Conservation (phyloP, 1,139 yeast species). For the Arxiozyma telluris region DNA sequence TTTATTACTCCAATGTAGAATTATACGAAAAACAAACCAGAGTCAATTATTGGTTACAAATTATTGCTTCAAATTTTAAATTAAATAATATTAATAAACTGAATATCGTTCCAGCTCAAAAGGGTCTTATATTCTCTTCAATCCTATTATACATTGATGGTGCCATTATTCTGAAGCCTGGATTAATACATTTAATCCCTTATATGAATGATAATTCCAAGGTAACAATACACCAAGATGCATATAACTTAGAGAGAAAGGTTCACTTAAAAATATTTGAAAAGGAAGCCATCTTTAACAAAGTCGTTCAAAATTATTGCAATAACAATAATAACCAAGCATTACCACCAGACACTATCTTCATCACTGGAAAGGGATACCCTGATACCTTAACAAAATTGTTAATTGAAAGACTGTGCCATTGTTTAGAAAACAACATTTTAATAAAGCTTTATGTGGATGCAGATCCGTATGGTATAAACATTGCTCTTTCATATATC, state of each 20-base stretch:
- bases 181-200: conserved; percentile 8
- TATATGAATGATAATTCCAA: conserved; percentile 3
- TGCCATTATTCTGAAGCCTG: conserved; percentile 12
- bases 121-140: conserved; percentile 26
- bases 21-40: conserved; percentile 22
- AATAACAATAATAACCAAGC: not conserved
- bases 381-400: conserved; percentile 29
- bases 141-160: conserved; percentile 4
- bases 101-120: conserved; percentile 30
- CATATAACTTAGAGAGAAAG: not conserved
- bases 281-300: conserved; percentile 29
- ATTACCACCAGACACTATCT: conserved; percentile 9
- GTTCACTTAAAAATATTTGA: conserved; percentile 21
- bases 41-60: conserved; percentile 20
- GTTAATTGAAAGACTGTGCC: conserved; percentile 18
- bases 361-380: conserved; percentile 33
- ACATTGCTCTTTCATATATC: conserved; percentile 25
- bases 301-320: conserved; percentile 8
- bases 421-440: not conserved
- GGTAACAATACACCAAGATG: not conserved
- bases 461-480: conserved; percentile 33
- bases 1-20: conserved; percentile 30
- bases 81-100: conserved; percentile 15
- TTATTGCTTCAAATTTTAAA: conserved; percentile 15
- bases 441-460: conserved; percentile 22